These are phyloP conservation scores for Blastomyces parvus DNA, from an alignment of 2,329 filamentous ascomycete genomes.

Conservation along the genomic window DNA sequence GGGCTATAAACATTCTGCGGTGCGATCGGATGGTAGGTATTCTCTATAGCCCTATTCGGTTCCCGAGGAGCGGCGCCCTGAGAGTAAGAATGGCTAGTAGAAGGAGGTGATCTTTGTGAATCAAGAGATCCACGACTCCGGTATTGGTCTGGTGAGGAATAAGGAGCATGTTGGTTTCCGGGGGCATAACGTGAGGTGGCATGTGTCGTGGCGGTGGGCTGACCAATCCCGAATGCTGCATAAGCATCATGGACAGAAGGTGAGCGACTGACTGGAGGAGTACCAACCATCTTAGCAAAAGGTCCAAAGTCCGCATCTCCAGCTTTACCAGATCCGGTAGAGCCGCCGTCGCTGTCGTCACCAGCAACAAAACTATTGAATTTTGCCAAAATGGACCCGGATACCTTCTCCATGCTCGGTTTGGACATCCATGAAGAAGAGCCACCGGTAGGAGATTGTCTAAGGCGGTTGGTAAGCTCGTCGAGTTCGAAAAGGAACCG, in stretches of 20 bases:
- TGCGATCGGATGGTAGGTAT: slow-evolving; percentile 25
- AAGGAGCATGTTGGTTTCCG: slow-evolving; percentile 37
- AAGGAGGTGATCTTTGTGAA: slow-evolving; percentile 35
- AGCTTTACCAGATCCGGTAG: slow-evolving; percentile 48
- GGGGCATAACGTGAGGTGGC: slow-evolving; percentile 37
- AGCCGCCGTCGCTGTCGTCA: slow-evolving; percentile 64
- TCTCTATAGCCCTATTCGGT: slow-evolving; percentile 26
- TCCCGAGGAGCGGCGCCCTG: slow-evolving; percentile 33
- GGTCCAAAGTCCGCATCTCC: slow-evolving; percentile 58
- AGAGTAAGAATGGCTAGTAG: slow-evolving; percentile 22
- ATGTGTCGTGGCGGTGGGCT: slow-evolving; percentile 25
- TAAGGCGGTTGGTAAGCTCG: slow-evolving; percentile 72
- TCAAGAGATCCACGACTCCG: slow-evolving; percentile 43
- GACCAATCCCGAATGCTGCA: slow-evolving; percentile 38
- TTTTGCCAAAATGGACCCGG: slow-evolving; percentile 76
- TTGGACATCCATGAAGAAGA: slow-evolving; percentile 86
- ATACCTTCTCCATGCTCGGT: slow-evolving; percentile 91
- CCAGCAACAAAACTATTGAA: slow-evolving; percentile 97
- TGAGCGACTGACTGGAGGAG: slow-evolving; percentile 63
- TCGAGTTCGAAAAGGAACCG: slow-evolving; percentile 67
- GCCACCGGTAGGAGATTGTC: slow-evolving; percentile 72
- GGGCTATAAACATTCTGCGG: slow-evolving; percentile 23
- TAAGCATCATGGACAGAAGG: slow-evolving; percentile 70
- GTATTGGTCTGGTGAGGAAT: slow-evolving; percentile 44
- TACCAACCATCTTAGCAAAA: slow-evolving; percentile 70